phyloP scores from a whole-genome alignment of 306 rosid species.

The Hylodesmum podocarpum region DNA sequence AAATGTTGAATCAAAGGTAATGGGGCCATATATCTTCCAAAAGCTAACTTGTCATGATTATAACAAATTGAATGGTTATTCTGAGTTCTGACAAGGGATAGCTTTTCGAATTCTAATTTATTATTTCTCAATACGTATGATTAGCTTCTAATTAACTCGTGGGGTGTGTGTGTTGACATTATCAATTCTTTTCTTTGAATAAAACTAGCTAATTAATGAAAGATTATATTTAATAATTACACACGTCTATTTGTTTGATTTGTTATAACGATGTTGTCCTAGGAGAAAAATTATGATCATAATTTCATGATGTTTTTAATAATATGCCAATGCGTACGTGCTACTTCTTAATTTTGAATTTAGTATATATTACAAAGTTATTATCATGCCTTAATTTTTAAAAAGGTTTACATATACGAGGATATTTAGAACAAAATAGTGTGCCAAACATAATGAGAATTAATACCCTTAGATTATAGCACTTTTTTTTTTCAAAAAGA shows the following conservation, averaged over 20 bases:
- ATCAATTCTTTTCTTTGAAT: background rate
- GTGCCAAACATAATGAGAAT: background rate
- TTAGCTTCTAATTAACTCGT: background rate
- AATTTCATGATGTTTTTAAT: background rate
- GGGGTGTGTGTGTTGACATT: background rate
- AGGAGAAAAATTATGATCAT: background rate
- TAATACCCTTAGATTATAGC: background rate
- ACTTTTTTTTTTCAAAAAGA: background rate
- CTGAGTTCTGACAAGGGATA: background rate
- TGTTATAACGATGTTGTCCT: background rate
- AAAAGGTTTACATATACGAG: background rate
- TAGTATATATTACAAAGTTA: background rate
- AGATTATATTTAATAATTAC: background rate
- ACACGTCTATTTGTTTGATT: background rate
- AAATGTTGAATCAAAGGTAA: background rate
- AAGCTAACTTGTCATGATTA: conserved; percentile 20
- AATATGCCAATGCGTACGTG: background rate
- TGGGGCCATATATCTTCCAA: conserved; percentile 23
- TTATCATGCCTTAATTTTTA: background rate
- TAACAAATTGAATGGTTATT: background rate
- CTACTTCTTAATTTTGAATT: background rate
- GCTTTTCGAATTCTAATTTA: background rate
- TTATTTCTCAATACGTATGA: background rate
- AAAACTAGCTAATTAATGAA: background rate
- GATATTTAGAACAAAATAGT: background rate